Evolutionary conservation across 257 asterid genomes (phyloP).

Genomic region (Fraxinus excelsior): DNA sequence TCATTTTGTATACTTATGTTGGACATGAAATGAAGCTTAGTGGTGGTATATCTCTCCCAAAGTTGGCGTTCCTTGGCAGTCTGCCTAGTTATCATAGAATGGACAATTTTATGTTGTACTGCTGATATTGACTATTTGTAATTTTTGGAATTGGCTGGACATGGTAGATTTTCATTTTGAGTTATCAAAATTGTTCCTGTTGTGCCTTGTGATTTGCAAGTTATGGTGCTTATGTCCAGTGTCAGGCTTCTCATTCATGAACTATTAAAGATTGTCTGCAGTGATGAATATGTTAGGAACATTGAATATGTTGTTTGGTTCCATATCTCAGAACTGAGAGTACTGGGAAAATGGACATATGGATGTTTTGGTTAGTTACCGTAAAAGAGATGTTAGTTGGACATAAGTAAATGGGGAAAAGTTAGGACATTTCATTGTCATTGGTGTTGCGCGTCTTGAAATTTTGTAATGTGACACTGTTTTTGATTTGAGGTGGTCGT

Average conservation of each 20-base stretch:
- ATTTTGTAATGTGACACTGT: neutral
- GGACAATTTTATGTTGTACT: neutral
- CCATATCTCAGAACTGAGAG: neutral
- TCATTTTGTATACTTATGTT: neutral
- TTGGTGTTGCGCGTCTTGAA: neutral
- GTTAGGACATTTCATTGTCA: neutral
- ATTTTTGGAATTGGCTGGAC: neutral
- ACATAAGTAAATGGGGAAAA: neutral
- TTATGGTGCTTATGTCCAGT: neutral
- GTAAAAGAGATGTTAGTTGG: neutral
- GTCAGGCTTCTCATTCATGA: neutral
- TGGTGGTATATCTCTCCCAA: neutral
- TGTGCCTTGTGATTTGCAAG: constrained; percentile 2
- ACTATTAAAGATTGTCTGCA: neutral
- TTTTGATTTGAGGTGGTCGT: constrained; percentile 10
- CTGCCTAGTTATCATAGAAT: neutral
- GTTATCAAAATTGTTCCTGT: neutral
- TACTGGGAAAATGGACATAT: neutral
- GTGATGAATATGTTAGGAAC: neutral
- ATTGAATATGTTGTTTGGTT: constrained; percentile 2
- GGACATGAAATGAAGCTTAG: neutral
- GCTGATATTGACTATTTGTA: neutral
- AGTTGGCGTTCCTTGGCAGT: neutral
- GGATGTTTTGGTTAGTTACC: neutral
- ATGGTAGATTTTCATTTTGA: neutral